Evolutionary conservation across 2,329 filamentous ascomycete species (phyloP).

Genomic region (Capronia coronata): DNA sequence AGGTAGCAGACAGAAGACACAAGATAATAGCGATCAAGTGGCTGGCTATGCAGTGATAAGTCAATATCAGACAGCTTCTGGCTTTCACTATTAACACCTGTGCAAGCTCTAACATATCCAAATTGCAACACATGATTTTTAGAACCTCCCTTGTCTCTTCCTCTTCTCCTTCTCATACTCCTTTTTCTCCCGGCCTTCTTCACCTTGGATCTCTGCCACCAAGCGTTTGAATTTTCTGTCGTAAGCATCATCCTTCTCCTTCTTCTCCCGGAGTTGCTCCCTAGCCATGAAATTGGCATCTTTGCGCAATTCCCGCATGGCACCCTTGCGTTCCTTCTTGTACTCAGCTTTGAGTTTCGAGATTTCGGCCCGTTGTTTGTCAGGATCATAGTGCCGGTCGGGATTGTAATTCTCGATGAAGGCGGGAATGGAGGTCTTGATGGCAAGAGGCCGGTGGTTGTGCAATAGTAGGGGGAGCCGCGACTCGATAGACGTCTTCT

Average conservation of each 20-base stretch:
- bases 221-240: constrained; percentile 92
- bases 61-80: no score
- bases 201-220: constrained; percentile 89
- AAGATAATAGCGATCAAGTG: no score
- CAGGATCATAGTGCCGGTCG: constrained; percentile 92
- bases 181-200: constrained; percentile 82
- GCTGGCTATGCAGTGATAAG: no score
- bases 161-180: constrained; percentile 81
- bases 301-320: constrained; percentile 87
- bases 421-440: constrained; percentile 82
- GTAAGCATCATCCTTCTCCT: constrained; percentile 85
- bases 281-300: constrained; percentile 89
- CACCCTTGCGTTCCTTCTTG: constrained; percentile 92
- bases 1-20: no score
- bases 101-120: neutral
- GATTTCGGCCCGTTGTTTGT: constrained; percentile 78
- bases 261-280: constrained; percentile 86
- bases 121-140: constrained; percentile 26
- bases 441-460: constrained; percentile 78
- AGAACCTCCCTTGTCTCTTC: constrained; percentile 57
- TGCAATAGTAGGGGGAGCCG: constrained; percentile 82
- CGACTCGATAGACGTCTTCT: constrained; percentile 52
- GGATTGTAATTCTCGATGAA: constrained; percentile 96
- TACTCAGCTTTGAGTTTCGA: constrained; percentile 82
- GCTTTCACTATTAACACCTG: no score